Evolutionary conservation across 805 yeast genomes (phyloP).

Genomic region (Priceomyces carsonii): DNA sequence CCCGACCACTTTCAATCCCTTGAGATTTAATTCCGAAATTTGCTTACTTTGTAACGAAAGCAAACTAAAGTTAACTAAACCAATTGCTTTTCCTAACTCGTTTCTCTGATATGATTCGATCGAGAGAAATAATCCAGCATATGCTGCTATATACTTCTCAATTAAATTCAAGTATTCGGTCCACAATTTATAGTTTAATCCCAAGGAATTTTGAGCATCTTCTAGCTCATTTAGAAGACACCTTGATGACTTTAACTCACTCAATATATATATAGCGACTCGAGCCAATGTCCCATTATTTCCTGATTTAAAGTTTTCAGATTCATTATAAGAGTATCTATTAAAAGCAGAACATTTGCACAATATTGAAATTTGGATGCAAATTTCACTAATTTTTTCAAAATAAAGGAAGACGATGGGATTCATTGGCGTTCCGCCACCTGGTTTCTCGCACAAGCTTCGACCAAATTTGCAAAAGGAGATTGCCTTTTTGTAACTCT

Average conservation of each 20-base stretch:
- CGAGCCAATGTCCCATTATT: slow-evolving; percentile 45
- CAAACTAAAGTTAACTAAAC: slow-evolving; percentile 39
- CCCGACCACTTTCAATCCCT: slow-evolving; percentile 12
- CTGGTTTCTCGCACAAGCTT: slow-evolving; percentile 5
- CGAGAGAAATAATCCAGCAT: slow-evolving; percentile 45
- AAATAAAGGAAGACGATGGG: slow-evolving; percentile 15
- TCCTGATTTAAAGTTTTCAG: slow-evolving; percentile 19
- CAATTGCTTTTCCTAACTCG: slow-evolving; percentile 48
- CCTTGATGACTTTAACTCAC: slow-evolving; percentile 29
- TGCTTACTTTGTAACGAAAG: slow-evolving; percentile 37
- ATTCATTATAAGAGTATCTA: slow-evolving; percentile 20
- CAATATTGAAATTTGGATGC: slow-evolving; percentile 40
- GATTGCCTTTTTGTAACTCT: slow-evolving; percentile 31
- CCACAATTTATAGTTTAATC: slow-evolving; percentile 22
- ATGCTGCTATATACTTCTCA: slow-evolving; percentile 39
- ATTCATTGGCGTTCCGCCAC: slow-evolving; percentile 6
- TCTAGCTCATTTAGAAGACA: slow-evolving; percentile 17
- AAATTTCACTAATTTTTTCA: slow-evolving; percentile 26
- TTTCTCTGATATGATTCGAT: slow-evolving; percentile 47
- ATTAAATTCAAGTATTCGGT: slow-evolving; percentile 28
- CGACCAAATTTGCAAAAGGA: slow-evolving; percentile 28
- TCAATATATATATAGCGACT: slow-evolving; percentile 41
- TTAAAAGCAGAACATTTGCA: slow-evolving; percentile 40
- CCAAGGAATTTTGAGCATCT: slow-evolving; percentile 4
- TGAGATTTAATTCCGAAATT: slow-evolving; percentile 13